Conservation (phyloP, 2,329 filamentous ascomycete species). For the Epichloe baconii region DNA sequence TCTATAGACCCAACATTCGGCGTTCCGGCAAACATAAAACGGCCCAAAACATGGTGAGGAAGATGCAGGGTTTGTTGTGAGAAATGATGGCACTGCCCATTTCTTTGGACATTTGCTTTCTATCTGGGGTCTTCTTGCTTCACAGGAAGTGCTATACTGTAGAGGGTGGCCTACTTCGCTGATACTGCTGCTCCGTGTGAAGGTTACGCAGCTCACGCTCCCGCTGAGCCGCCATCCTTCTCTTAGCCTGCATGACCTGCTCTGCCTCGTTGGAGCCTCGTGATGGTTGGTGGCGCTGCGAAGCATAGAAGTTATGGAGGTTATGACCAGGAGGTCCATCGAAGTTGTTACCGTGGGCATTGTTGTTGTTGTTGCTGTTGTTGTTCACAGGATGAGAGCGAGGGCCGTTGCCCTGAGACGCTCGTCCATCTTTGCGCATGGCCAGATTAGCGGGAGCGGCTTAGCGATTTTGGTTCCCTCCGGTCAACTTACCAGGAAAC, state of each 20-base stretch:
- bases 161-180: slow-evolving; percentile 89
- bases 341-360: slow-evolving; percentile 45
- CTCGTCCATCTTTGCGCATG: slow-evolving; percentile 50
- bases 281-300: slow-evolving; percentile 80
- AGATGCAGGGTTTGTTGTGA: slow-evolving; percentile 2
- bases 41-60: slow-evolving; percentile 5
- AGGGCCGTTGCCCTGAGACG: slow-evolving; percentile 46
- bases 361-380: slow-evolving; percentile 56
- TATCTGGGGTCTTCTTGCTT: slow-evolving; percentile 23
- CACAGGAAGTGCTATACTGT: slow-evolving; percentile 49
- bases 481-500: slow-evolving; percentile 3
- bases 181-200: slow-evolving; percentile 99
- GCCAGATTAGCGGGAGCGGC: slow-evolving; percentile 12
- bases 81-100: slow-evolving; percentile 10
- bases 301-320: slow-evolving; percentile 86
- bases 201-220: slow-evolving; percentile 99
- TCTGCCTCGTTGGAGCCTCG: slow-evolving; percentile 81
- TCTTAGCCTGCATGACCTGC: slow-evolving; percentile 98
- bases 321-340: slow-evolving; percentile 58
- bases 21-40: slow-evolving; percentile 4
- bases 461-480: background rate
- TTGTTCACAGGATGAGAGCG: slow-evolving; percentile 79
- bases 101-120: slow-evolving; percentile 21
- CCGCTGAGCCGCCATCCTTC: slow-evolving; percentile 96
- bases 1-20: slow-evolving; percentile 3